Conservation (phyloP, 139 green algal genomes). For the Asterochloris sp. region DNA sequence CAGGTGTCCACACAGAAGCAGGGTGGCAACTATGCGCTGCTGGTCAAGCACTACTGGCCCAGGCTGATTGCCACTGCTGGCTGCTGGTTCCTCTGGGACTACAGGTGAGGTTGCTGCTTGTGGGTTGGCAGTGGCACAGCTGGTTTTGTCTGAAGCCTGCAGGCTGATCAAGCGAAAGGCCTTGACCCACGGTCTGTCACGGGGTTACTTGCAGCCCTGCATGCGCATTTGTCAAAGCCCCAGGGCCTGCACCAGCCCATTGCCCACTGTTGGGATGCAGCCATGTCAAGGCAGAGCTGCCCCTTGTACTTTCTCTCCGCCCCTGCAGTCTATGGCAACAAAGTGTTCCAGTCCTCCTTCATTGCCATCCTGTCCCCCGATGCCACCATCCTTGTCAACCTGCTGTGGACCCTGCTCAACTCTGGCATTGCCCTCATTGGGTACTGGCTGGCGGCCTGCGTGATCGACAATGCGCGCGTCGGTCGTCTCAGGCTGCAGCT, state of each 20-base stretch:
- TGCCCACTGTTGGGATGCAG: too few relatives aligned
- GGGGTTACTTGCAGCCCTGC: too few relatives aligned
- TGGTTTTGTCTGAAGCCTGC: too few relatives aligned
- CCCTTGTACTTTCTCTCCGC: background rate
- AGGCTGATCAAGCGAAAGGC: too few relatives aligned
- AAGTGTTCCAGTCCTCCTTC: conserved; percentile 64
- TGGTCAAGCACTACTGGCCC: conserved; percentile 1
- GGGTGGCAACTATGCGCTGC: background rate
- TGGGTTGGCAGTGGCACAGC: too few relatives aligned
- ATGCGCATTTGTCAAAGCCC: too few relatives aligned
- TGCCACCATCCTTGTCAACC: conserved; percentile 40
- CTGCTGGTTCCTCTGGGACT: conserved; percentile 31
- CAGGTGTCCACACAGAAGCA: background rate
- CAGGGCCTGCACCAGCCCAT: too few relatives aligned
- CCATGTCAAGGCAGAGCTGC: background rate
- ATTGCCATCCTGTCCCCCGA: conserved; percentile 42
- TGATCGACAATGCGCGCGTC: conserved; percentile 58
- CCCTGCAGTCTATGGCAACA: conserved; percentile 61
- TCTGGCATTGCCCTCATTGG: conserved; percentile 49
- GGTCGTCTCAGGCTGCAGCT: conserved; percentile 50
- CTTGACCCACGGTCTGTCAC: too few relatives aligned
- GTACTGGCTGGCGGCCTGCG: conserved; percentile 60
- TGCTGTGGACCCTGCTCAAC: conserved; percentile 74
- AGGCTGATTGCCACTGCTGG: conserved; percentile 12
- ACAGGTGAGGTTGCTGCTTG: background rate